phyloP scores from a whole-genome alignment of 2,329 filamentous ascomycete species.

The Alternaria brassicicola region DNA sequence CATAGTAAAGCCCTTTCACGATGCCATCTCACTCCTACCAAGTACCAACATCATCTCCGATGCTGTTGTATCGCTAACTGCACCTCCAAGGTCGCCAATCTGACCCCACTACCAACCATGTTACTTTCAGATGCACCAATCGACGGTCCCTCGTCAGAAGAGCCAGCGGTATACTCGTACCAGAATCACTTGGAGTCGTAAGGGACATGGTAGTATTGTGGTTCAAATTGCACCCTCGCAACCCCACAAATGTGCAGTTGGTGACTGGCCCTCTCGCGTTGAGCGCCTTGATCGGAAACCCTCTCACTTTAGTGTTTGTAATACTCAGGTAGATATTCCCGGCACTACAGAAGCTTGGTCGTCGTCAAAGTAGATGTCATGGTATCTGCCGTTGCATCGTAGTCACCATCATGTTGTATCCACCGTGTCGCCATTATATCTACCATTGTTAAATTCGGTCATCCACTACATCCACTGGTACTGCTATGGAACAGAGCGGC shows the following conservation, averaged over 20 bases:
- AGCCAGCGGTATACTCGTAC: neutral
- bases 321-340: neutral
- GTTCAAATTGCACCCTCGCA: neutral
- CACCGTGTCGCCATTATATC: neutral
- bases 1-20: no score
- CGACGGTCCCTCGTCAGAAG: neutral
- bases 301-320: neutral
- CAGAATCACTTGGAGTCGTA: neutral
- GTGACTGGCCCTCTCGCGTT: neutral
- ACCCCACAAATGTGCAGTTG: neutral
- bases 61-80: no score
- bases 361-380: neutral
- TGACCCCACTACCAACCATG: neutral
- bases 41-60: no score
- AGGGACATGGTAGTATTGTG: neutral
- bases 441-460: neutral
- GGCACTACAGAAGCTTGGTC: no score
- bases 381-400: no score
- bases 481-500: neutral
- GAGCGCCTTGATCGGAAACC: neutral
- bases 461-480: neutral
- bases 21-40: no score
- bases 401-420: neutral
- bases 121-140: neutral
- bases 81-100: no score